Evolutionary conservation across 139 green algal genomes (phyloP).

Genomic region (Astrephomene gubernaculifera): DNA sequence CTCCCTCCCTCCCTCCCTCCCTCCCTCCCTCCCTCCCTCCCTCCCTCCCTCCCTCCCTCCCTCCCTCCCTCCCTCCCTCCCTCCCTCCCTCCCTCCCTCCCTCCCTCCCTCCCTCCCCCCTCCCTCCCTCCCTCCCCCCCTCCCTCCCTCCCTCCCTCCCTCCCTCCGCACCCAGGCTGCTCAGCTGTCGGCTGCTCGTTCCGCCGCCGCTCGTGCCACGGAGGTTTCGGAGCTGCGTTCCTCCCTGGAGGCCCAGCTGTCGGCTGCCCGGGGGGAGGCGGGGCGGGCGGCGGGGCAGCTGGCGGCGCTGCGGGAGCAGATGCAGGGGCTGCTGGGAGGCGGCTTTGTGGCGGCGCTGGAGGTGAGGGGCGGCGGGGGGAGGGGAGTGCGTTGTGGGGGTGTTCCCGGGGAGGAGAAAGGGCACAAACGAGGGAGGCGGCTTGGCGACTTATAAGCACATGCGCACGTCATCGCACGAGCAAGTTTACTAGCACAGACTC

Average conservation of each 20-base stretch:
- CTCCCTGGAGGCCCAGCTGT: slow-evolving; percentile 32
- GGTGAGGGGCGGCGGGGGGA: not conserved
- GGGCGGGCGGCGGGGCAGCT: slow-evolving; percentile 8
- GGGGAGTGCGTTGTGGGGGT: not conserved
- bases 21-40: no score
- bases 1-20: no score
- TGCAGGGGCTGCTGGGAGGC: slow-evolving; percentile 27
- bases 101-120: not conserved
- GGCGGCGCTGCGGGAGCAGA: slow-evolving; percentile 31
- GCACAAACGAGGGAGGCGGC: no score
- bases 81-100: not conserved
- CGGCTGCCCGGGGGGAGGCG: slow-evolving; percentile 32
- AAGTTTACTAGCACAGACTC: no score
- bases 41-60: no score
- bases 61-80: no score
- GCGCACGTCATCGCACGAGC: no score
- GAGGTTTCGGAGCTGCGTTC: slow-evolving; percentile 45
- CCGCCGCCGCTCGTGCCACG: not conserved
- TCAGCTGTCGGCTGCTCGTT: not conserved
- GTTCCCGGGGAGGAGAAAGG: no score
- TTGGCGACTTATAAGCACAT: no score
- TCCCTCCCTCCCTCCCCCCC: not conserved
- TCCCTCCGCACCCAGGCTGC: not conserved
- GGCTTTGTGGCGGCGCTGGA: slow-evolving; percentile 28
- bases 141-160: not conserved